A percentile compares a stretch with the other conserved stretches of the same genome.
These are phyloP conservation scores for Piromyces finnis DNA, from an alignment of 192 early-diverging fungal genomes.

Conservation along the genomic window DNA sequence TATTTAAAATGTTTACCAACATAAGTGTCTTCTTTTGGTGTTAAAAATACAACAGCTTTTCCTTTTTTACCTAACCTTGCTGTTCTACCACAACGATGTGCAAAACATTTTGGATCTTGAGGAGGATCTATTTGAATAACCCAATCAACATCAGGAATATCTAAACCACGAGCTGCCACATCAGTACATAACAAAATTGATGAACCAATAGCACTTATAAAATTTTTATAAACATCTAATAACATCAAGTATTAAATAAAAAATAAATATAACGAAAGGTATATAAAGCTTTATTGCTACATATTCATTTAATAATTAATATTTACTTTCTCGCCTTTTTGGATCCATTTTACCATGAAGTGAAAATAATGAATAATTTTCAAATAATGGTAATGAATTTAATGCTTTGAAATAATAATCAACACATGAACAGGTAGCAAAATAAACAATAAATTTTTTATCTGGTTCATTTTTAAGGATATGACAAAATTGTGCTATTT, in stretches of 20 bases:
- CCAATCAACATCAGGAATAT: conserved; percentile 88
- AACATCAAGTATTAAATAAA: not conserved
- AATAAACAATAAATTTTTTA: conserved; percentile 84
- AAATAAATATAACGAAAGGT: no score
- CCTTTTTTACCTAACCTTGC: conserved; percentile 74
- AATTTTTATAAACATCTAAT: conserved; percentile 51
- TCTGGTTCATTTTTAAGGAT: conserved; percentile 26
- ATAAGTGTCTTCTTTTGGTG: conserved; percentile 78
- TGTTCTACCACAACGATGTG: conserved; percentile 88
- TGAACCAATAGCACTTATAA: conserved; percentile 37
- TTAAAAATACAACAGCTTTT: conserved; percentile 68
- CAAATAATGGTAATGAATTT: conserved; percentile 22
- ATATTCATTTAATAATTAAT: no score
- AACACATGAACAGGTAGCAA: conserved; percentile 86
- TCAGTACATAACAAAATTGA: conserved; percentile 86
- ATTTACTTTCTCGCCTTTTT: conserved; percentile 45
- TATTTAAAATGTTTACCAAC: conserved; percentile 21
- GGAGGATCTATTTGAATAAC: conserved; percentile 92
- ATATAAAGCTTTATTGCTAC: no score
- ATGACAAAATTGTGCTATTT: conserved; percentile 54
- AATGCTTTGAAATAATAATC: conserved; percentile 74
- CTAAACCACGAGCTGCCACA: conserved; percentile 85
- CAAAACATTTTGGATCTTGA: conserved; percentile 87
- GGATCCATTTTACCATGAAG: conserved; percentile 89
- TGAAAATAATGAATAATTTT: conserved; percentile 38